These are phyloP conservation scores for Pseudogymnoascus sp. DNA, from an alignment of 2,329 filamentous ascomycete species.

Conservation along the genomic window DNA sequence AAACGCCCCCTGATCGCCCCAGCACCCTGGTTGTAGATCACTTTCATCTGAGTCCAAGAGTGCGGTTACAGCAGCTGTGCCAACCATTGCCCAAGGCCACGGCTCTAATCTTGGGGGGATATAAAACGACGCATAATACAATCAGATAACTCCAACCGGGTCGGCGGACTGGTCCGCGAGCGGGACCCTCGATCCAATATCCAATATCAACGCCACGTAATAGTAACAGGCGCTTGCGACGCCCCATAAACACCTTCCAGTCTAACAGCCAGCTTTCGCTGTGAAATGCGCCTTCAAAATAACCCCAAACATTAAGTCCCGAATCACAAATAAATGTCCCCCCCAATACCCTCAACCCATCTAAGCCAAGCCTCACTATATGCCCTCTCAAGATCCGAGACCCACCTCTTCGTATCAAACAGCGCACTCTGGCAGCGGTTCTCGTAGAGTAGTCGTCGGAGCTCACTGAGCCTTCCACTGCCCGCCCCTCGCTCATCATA, in stretches of 20 bases:
- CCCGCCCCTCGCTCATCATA: slow-evolving; percentile 52
- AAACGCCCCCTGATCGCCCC: slow-evolving; percentile 7
- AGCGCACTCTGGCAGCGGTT: slow-evolving; percentile 78
- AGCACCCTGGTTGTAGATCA: slow-evolving; percentile 6
- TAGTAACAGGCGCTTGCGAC: background rate
- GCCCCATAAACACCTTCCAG: slow-evolving; percentile 5
- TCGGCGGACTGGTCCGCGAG: slow-evolving; percentile 2
- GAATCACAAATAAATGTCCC: slow-evolving; percentile 73
- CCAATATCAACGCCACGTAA: slow-evolving; percentile 4
- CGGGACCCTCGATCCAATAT: slow-evolving; percentile 5
- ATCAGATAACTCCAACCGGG: slow-evolving; percentile 7
- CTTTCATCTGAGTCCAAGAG: slow-evolving; percentile 4
- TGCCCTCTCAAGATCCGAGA: slow-evolving; percentile 76
- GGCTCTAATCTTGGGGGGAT: slow-evolving; percentile 5
- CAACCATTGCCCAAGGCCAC: background rate
- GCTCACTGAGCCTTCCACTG: slow-evolving; percentile 62
- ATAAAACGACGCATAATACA: slow-evolving; percentile 2
- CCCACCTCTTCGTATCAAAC: slow-evolving; percentile 89
- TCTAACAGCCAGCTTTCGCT: background rate
- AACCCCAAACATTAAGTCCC: background rate
- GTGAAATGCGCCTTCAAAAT: background rate
- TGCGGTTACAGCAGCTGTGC: slow-evolving; percentile 1
- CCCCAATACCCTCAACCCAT: slow-evolving; percentile 81
- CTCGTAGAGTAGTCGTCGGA: slow-evolving; percentile 75
- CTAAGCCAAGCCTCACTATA: slow-evolving; percentile 82